phyloP scores from a whole-genome alignment of 1,284 basidiomycete genomes.

The Trametes sp. region DNA sequence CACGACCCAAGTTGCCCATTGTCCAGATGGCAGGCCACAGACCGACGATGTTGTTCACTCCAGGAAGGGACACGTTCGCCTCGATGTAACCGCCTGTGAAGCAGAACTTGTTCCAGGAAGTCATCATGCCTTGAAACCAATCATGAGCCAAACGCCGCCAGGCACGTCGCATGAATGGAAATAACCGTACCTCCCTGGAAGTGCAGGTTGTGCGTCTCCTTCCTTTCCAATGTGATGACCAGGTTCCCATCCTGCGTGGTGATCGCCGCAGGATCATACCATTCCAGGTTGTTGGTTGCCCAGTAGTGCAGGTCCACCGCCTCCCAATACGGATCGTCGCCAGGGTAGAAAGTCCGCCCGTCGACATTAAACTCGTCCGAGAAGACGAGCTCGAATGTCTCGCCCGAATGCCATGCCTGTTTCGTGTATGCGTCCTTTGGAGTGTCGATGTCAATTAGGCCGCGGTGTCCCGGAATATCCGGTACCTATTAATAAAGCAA shows the following conservation, averaged over 20 bases:
- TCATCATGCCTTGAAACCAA: slow-evolving; percentile 40
- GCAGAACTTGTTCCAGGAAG: slow-evolving; percentile 67
- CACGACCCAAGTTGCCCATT: slow-evolving; percentile 73
- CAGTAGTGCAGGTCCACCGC: slow-evolving; percentile 80
- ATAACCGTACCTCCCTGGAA: slow-evolving; percentile 53
- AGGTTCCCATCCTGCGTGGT: slow-evolving; percentile 71
- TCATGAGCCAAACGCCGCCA: slow-evolving; percentile 19
- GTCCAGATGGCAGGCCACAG: slow-evolving; percentile 67
- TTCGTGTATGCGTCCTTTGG: slow-evolving; percentile 52
- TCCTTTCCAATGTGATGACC: slow-evolving; percentile 58
- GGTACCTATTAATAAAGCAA: slow-evolving; percentile 36
- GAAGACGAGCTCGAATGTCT: slow-evolving; percentile 62
- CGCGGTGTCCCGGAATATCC: slow-evolving; percentile 46
- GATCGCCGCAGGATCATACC: slow-evolving; percentile 71
- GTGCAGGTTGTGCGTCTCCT: slow-evolving; percentile 63
- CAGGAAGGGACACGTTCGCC: slow-evolving; percentile 45
- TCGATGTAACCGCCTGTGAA: slow-evolving; percentile 64
- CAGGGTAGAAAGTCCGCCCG: slow-evolving; percentile 62
- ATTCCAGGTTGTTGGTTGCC: slow-evolving; percentile 57
- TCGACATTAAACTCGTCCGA: slow-evolving; percentile 75
- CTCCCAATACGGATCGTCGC: slow-evolving; percentile 71
- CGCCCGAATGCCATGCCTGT: slow-evolving; percentile 48
- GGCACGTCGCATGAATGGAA: slow-evolving; percentile 6
- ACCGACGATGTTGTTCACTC: slow-evolving; percentile 49
- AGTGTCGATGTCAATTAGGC: slow-evolving; percentile 61